These are phyloP conservation scores for Psilocybe sp. DNA, from an alignment of 768 basidiomycete species.

Conservation along the genomic window DNA sequence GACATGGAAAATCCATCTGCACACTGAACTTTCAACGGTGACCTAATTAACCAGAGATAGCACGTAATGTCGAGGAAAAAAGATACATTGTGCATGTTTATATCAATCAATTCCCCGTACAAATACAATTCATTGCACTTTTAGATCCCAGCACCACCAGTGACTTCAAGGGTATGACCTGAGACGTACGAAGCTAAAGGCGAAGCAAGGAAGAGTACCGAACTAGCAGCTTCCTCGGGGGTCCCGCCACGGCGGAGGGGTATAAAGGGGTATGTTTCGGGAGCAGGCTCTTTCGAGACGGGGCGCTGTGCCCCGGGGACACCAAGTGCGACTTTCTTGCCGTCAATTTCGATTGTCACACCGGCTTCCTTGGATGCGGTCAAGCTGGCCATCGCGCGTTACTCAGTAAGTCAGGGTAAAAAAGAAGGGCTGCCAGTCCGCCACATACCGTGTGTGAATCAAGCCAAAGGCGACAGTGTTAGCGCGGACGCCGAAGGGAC, in stretches of 20 bases:
- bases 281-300: conserved; percentile 21
- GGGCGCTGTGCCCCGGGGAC: conserved; percentile 57
- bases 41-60: neutral
- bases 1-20: too few relatives aligned
- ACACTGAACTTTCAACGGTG: too few relatives aligned
- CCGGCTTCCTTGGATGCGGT: conserved; percentile 81
- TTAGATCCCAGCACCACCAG: conserved; percentile 77
- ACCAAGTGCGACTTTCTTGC: conserved; percentile 81
- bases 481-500: conserved; percentile 74
- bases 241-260: conserved; percentile 69
- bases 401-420: neutral
- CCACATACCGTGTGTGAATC: conserved; percentile 68
- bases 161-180: conserved; percentile 83
- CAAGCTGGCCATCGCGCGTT: conserved; percentile 38
- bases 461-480: conserved; percentile 80
- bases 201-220: conserved; percentile 75
- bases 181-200: conserved; percentile 78
- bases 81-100: neutral
- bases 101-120: neutral
- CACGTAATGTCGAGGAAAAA: neutral
- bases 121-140: neutral
- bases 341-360: conserved; percentile 71
- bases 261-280: conserved; percentile 39
- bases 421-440: neutral
- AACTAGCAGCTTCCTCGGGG: conserved; percentile 74